Base-by-base conservation (phyloP, 2,329 filamentous ascomycete genomes). In the Nectriaceae sp. region DNA sequence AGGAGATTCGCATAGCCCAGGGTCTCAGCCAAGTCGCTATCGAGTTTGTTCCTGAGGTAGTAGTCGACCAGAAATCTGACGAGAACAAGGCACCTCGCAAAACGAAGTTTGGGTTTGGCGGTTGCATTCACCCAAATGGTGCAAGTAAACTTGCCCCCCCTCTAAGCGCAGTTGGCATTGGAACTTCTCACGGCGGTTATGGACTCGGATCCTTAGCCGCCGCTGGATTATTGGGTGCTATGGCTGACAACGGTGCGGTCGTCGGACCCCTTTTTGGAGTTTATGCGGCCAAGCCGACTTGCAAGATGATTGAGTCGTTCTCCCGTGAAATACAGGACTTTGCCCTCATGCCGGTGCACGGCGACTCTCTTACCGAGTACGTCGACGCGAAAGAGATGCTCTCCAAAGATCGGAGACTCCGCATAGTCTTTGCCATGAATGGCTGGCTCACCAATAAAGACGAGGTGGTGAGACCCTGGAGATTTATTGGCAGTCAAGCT, bases 181-280 rank as follows among this genome's bases (percentile, higher is more conserved):
- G 92, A 20, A 85, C 83, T 1, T 78, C 93, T 0, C 87, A 92
- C 73, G 85, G 87, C 20, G 90, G 90, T 0, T 70, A 89, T 11
- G 90, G 90, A 2, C 76, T 97, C 1, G 85, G 87, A 16, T 79
- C 85, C 1, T 85, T 85, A 3, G 84, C 86, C 19, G 87, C 90
- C 11, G 90, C 91, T 18, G 84, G 84, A 1, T 83, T 96, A 44
- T 74, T 97, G 1, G 93, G 92, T 11, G 80, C 85, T 16, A 77
- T 97, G 62, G 88, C 90, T 2, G 86, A 92, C 31, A 94, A 88
- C 53, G 83, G 86, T 4, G 80, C 94, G 15, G 75, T 91, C 36
- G 87, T 96, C 22, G 93, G 92, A 15, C 84, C 88, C 31, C 74
- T 97, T 33, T 97, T 97, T 63, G 94, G 94, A 8, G 89, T 94